Conservation (phyloP, 1,139 yeast genomes). For the Arxiozyma slooffiae region DNA sequence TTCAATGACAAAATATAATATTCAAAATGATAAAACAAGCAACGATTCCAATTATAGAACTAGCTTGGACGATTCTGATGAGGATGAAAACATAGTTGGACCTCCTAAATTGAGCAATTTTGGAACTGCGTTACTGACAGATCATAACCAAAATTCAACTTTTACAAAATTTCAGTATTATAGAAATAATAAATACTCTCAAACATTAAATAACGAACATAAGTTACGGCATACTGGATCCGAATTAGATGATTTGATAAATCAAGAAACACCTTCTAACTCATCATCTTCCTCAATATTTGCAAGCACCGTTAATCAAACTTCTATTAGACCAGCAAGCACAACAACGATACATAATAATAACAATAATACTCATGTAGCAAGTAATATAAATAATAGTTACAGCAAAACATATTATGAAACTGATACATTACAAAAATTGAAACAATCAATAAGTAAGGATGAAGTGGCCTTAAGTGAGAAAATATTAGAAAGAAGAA, state of each 20-base stretch:
- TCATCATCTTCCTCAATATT: conserved; percentile 8
- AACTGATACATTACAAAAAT: background rate
- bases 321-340: conserved; percentile 8
- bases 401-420: background rate
- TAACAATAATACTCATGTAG: background rate
- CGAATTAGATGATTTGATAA: background rate
- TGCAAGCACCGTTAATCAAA: conserved; percentile 6
- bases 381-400: background rate
- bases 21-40: background rate
- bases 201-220: background rate
- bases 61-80: conserved; percentile 12
- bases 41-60: background rate
- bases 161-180: conserved; percentile 4
- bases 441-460: conserved; percentile 3
- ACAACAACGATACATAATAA: conserved; percentile 14
- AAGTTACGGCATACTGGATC: background rate
- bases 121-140: conserved; percentile 25
- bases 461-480: background rate
- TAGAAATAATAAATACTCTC: conserved; percentile 7
- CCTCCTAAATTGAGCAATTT: conserved; percentile 27
- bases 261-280: background rate
- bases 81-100: conserved; percentile 21
- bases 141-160: conserved; percentile 6
- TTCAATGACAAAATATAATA: background rate
- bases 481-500: conserved; percentile 3